Conservation (phyloP, 2,329 filamentous ascomycete genomes). For the Pseudogymnoascus verrucosus region DNA sequence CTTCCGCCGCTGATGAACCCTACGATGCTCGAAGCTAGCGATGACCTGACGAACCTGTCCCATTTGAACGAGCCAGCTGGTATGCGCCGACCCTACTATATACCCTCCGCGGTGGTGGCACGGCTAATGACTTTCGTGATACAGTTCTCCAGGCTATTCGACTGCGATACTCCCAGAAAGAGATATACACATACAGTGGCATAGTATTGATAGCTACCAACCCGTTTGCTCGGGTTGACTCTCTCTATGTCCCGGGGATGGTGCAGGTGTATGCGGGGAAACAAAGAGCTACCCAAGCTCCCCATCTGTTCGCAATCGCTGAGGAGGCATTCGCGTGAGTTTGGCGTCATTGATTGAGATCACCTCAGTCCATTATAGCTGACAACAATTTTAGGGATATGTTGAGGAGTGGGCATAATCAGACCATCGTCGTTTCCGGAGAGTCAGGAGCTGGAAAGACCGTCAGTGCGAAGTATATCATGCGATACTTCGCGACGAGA, state of each 20-base stretch:
- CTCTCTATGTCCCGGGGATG: slow-evolving; percentile 97
- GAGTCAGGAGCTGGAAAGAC: slow-evolving; percentile 99
- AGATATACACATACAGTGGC: slow-evolving; percentile 99
- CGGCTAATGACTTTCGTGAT: slow-evolving; percentile 14
- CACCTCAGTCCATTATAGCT: slow-evolving; percentile 26
- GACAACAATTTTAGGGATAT: slow-evolving; percentile 64
- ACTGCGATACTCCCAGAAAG: slow-evolving; percentile 93
- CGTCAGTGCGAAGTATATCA: slow-evolving; percentile 99
- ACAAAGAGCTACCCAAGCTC: slow-evolving; percentile 91
- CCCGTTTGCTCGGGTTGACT: slow-evolving; percentile 94
- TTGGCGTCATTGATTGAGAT: neutral
- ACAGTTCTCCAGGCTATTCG: slow-evolving; percentile 94
- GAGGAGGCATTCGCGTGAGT: slow-evolving; percentile 95
- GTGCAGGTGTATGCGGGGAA: slow-evolving; percentile 99
- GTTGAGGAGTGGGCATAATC: slow-evolving; percentile 90
- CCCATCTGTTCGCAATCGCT: slow-evolving; percentile 96
- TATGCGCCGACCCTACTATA: slow-evolving; percentile 37
- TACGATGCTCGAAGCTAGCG: slow-evolving; percentile 94
- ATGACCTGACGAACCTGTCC: slow-evolving; percentile 94
- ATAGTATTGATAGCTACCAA: slow-evolving; percentile 98
- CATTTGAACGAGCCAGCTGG: slow-evolving; percentile 97
- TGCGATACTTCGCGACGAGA: slow-evolving; percentile 98
- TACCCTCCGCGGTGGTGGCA: slow-evolving; percentile 4
- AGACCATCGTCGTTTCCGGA: slow-evolving; percentile 98
- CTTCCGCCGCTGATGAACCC: slow-evolving; percentile 97